Evolutionary conservation across 495 filamentous ascomycete genomes (phyloP), one percentile per base, ranked within the genome.

Genomic region (Podospora sp.): DNA sequence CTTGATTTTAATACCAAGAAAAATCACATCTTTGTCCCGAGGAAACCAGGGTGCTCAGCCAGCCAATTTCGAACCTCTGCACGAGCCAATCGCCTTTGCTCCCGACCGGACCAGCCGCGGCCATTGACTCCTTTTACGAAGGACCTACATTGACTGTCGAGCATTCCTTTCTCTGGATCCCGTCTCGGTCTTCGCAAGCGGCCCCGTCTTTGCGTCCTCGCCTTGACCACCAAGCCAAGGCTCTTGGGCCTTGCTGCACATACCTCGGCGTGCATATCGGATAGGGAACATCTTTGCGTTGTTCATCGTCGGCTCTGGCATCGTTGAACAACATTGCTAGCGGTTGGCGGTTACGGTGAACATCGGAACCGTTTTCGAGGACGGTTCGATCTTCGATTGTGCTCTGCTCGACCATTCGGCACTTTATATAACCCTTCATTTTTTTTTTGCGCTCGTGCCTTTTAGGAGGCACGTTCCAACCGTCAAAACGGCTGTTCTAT

Each of bases 401-500:
- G 57, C 22, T 63, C 61, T 27, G n/a, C 22, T 21, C 61, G 46
- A 52, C 18, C 1, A 8, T 25, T 20, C 57, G 35, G 57, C 53
- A 46, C 29, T 63, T 61, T 70, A 73, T 76, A 74, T 66, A 70
- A 72, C 29, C 29, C n/a, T 33, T 33, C 8, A 63, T 71, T 60
- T 64, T 69, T 63, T 22, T 69, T 68, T 67, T 65, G 18, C 62
- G 63, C 64, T 73, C 74, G 84, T 85, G 83, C 84, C 83, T 83
- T 62, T 74, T 50, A 68, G 71, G 25, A 72, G 84, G 83, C 83
- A 84, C 83, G 73, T 76, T 60, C 80, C 84, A 86, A 83, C 77
- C 79, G 80, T 85, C 87, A 90, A 83, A 81, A 90, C 88, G 88
- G 89, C 87, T 81, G 85, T 89, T 71, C 78, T 90, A 82, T 87